Base-by-base conservation (phyloP, 495 filamentous ascomycete genomes). In the Rhypophila decipiens region DNA sequence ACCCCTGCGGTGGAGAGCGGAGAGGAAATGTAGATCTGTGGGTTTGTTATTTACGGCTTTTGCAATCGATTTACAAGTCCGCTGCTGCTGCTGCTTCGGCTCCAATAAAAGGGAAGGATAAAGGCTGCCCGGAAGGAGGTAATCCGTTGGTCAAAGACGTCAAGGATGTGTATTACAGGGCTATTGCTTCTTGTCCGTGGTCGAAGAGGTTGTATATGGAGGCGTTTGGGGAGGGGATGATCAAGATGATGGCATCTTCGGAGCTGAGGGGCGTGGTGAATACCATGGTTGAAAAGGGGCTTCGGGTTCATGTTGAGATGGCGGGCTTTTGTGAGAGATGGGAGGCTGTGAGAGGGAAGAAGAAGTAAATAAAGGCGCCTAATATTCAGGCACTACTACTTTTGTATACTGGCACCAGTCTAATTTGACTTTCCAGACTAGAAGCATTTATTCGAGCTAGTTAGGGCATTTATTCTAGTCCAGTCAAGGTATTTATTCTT, bases 131-230 rank as follows among this genome's bases (percentile, higher is more conserved):
- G 36, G 38, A 39, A 7, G n/a, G 33, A 10, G 27, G 27, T 15
- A 38, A 47, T 18, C 3, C 34, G 1, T 5, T 24, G 15, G n/a
- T 17, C 2, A 21, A 37, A 15, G 18, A 20, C 9, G 51, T 66
- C 2, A 66, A 61, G 48, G 59, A 60, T 4, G 77, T 84, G 11
- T 74, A 87, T 42, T 87, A 82, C 65, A 75, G 87, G 64, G 88
- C 84, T 15, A 59, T 90, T 31, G 70, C 72, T 34, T 72, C 76
- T 2, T 90, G 86, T 64, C 86, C 86, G 1, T 87, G 87, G 86
- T 80, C 78, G 1, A 93, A 89, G 63, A 78, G 81, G 47, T 61
- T 86, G 9, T 74, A 79, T 45, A 70, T 86, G 68, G 55, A 84
- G 21, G 83, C 71, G 1, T 87, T 87, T 55, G 24, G 17, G 11